Evolutionary conservation across 1,284 basidiomycete genomes (phyloP), one percentile per base, ranked within the genome.

Genomic region (Heimioporus retisporus): DNA sequence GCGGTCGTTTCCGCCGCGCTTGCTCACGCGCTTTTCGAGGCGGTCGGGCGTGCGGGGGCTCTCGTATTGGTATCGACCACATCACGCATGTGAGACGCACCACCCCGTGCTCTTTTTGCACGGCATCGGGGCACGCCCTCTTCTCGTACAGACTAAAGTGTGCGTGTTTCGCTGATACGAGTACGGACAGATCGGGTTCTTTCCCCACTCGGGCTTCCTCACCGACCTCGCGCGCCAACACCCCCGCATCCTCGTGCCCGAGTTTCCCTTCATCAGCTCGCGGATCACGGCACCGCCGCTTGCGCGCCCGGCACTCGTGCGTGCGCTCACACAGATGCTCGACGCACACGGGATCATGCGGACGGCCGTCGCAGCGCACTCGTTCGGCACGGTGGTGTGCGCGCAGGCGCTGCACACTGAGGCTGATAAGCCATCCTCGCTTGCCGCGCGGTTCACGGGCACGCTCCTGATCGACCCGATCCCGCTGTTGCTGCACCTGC

Each of bases 31-130:
- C 1, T 75, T 89, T 48, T 90, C 88, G 13, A 75, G 71, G 23
- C 65, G 72, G 3, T 84, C 87, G 1, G 69, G 76, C 0, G 74
- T 80, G 23, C 73, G 80, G 2, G 72, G 83, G 4, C 71, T 90
- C 10, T 83, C 88, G 0, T 91, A 90, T 74, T 92, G 90, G 90
- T 86, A 88, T 73, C 84, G 87, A 2, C 88, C 88, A 0, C 88
- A 90, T 67, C 80, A 77, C 42, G 85, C 85, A 2, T 64, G 65
- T 15, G 81, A 80, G 5, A 86, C 84, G 68, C 79, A 80, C 15
- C 88, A 80, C 15, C 88, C 89, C 0, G 78, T 92, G 18, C 73
- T 91, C 15, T 90, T 92, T 71, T 73, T 92, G 1, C 90, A 92
- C 66, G 90, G 90, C 16, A 87, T 91, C 31, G 90, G 90, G 8